Base-by-base conservation (phyloP, 2,329 filamentous ascomycete species). In the Zymoseptoria crescenta region DNA sequence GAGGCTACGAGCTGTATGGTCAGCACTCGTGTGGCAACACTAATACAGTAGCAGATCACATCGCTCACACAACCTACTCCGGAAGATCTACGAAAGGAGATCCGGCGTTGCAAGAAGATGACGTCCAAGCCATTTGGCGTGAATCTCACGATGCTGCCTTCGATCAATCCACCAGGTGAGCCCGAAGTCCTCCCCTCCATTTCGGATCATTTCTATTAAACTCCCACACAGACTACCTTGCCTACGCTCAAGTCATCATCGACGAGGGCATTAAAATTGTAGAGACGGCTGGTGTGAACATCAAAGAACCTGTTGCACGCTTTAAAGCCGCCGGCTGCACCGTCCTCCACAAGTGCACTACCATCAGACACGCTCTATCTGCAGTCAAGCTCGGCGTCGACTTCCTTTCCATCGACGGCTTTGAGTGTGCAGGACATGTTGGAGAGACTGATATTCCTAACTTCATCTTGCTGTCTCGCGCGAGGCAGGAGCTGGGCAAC, bases 301-400 rank as follows among this genome's bases (percentile, higher is more conserved):
- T 93, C 0, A 93, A 91, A 1, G 90, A 91, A 6, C 87, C 96
- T 62, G 96, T 97, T 73, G 80, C 83, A 70, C 84, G 90, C 79
- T 83, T 97, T 58, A 97, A 96, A 79, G 82, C 83, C 61, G 88
- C 86, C 5, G 86, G 85, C 58, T 82, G 83, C 69, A 92, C 82
- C 58, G 84, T 97, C 67, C 79, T 97, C 58, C 93, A 97, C 82
- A 97, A 97, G 79, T 97, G 93, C 80, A 97, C 93, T 9, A 94
- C 91, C 3, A 95, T 97, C 76, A 81, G 91, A 57, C 93, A 97
- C 73, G 92, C 93, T n/a, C 85, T 90, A 74, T 91, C 88, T 63
- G 93, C 93, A 55, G 82, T 95, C 60, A 96, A 95, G 75, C 85
- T 97, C 51, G 93, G 93, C 63, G 93, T 96, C 5, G 93, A 97